A percentile compares a stretch with the other conserved stretches of the same genome.
Conservation (phyloP, 108 stramenopile species). For the Discostella stelligeroides region DNA sequence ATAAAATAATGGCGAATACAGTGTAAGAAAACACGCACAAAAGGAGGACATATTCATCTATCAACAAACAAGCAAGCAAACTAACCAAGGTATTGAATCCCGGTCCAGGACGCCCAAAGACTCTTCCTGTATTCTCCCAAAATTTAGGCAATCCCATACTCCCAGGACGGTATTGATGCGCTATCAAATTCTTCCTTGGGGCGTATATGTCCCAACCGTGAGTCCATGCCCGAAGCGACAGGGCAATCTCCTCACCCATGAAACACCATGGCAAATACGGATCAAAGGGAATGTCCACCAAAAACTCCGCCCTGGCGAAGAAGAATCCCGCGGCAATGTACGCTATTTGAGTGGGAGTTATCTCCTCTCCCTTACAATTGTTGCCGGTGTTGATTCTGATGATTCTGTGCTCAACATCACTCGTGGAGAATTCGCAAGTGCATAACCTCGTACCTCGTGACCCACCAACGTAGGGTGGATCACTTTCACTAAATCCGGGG, state of each 20-base stretch:
- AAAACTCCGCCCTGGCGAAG: slow-evolving; percentile 80
- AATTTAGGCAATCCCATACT: slow-evolving; percentile 90
- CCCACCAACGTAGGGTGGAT: slow-evolving; percentile 52
- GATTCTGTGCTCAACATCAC: slow-evolving; percentile 72
- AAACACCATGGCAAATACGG: slow-evolving; percentile 95
- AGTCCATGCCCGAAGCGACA: slow-evolving; percentile 86
- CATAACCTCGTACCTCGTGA: slow-evolving; percentile 65
- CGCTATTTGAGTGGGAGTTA: slow-evolving; percentile 43
- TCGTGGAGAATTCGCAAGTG: slow-evolving; percentile 54
- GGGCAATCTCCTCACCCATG: slow-evolving; percentile 96
- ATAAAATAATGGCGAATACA: not conserved
- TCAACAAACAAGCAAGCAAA: not conserved
- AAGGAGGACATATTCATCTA: not conserved
- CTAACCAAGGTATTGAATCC: slow-evolving; percentile 47
- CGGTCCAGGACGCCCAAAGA: slow-evolving; percentile 64
- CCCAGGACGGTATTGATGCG: slow-evolving; percentile 90
- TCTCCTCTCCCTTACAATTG: slow-evolving; percentile 23
- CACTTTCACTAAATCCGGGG: slow-evolving; percentile 68
- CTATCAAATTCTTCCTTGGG: slow-evolving; percentile 81
- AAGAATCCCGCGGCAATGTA: slow-evolving; percentile 95
- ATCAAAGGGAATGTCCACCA: slow-evolving; percentile 90
- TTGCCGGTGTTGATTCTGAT: slow-evolving; percentile 65
- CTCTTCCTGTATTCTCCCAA: slow-evolving; percentile 88
- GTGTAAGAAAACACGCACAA: not conserved
- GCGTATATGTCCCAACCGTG: slow-evolving; percentile 93